Base-by-base conservation (phyloP, 495 filamentous ascomycete genomes). In the Annulohypoxylon stygium region DNA sequence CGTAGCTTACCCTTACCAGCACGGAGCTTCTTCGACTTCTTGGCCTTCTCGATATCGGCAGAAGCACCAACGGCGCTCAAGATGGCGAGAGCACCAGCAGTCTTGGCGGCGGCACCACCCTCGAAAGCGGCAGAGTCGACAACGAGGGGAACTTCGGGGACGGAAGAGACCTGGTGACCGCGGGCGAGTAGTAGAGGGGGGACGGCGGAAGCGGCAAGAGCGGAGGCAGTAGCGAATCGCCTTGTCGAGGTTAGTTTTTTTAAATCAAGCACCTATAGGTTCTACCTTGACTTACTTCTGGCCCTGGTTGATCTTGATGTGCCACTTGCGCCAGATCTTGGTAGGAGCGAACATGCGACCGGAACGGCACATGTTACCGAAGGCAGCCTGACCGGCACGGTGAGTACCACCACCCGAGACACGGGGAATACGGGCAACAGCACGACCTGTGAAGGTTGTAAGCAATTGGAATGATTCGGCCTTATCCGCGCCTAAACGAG, bases 241-340 rank as follows among this genome's bases (percentile, higher is more conserved):
- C 93, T 95, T 72, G 50, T 62, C 33, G 7, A 59, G 23, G 26
- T 74, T 78, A 67, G 68, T 75, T 58, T n/a, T 70, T 10, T n/a
- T 70, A 26, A 9, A 60, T n/a, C 68, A 26, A 9, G 59, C 30
- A 16, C 3, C 43, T 69, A 36, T 47, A 7, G 51, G 47, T 18
- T 20, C 23, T 43, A 26, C 68, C 54, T 54, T 45, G 37, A 81
- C 89, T 80, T 84, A 94, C 93, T 93, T 96, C 90, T 99, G 95
- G 82, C 90, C 90, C 81, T 96, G 90, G 89, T 97, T 97, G 91
- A 99, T 89, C 93, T 98, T 99, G 87, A 97, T 93, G 89, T 99
- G 97, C 97, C 97, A 99, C 89, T 97, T 98, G 81, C 96, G 89
- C 96, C 96, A 99, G 87, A 97, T 93, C 91, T 98, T 98, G 85